A percentile compares a stretch with the other conserved stretches of the same genome.
Conservation (phyloP, 2,329 filamentous ascomycete genomes). For the Rhynchosporium secalis region DNA sequence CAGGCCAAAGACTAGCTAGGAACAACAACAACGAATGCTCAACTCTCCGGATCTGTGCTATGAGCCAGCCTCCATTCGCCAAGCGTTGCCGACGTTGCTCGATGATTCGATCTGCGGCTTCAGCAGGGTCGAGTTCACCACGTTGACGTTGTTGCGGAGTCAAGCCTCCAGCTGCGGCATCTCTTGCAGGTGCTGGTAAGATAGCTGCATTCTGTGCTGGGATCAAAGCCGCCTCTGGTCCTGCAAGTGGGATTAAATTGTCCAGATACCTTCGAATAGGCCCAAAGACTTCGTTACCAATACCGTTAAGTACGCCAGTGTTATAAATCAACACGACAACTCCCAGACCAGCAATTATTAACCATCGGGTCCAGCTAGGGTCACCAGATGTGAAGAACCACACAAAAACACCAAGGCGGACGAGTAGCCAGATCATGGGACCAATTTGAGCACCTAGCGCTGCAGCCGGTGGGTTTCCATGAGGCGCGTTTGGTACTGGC, state of each 20-base stretch:
- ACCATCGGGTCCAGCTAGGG: conserved; percentile 59
- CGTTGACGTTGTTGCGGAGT: conserved; percentile 20
- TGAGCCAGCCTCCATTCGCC: conserved; percentile 51
- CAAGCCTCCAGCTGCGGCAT: conserved; percentile 4
- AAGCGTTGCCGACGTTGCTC: conserved; percentile 45
- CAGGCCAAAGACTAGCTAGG: conserved; percentile 65
- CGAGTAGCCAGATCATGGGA: conserved; percentile 63
- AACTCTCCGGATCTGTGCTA: conserved; percentile 52
- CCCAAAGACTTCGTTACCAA: conserved; percentile 55
- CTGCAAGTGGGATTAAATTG: conserved; percentile 56
- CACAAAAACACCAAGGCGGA: conserved; percentile 59
- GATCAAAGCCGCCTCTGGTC: conserved; percentile 40
- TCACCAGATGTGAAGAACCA: conserved; percentile 64
- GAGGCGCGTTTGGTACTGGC: conserved; percentile 24
- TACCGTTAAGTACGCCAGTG: conserved; percentile 57
- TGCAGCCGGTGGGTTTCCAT: conserved; percentile 37
- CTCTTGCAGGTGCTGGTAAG: conserved; percentile 30
- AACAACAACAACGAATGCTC: conserved; percentile 64
- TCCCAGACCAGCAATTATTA: conserved; percentile 55
- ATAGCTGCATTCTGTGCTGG: conserved; percentile 39
- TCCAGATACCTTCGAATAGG: conserved; percentile 61
- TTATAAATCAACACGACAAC: conserved; percentile 59
- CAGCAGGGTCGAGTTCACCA: conserved; percentile 47
- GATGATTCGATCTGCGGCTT: conserved; percentile 56
- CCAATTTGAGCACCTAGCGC: conserved; percentile 44